phyloP scores from a whole-genome alignment of 805 yeast genomes.

The Cyberlindnera nakhonratchasimensis region DNA sequence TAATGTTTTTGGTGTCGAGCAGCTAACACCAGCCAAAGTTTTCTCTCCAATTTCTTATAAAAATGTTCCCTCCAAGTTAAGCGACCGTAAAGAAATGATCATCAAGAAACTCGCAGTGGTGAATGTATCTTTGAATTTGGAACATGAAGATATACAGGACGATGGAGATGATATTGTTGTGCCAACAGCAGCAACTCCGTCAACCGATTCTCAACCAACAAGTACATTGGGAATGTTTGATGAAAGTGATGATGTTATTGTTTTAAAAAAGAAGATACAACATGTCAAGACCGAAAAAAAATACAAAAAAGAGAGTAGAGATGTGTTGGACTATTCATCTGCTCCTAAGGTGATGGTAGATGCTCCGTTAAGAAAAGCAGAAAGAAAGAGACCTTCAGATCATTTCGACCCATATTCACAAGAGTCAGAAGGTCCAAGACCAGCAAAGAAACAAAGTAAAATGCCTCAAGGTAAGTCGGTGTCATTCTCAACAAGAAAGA shows the following conservation, averaged over 20 bases:
- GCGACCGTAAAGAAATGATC: slow-evolving; percentile 2
- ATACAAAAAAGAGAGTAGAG: slow-evolving; percentile 9
- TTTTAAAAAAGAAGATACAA: slow-evolving; percentile 17
- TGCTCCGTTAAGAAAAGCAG: slow-evolving; percentile 15
- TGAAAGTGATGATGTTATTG: slow-evolving; percentile 23
- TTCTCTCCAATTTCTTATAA: not conserved
- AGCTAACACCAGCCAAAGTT: not conserved
- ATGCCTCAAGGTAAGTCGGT: slow-evolving; percentile 22
- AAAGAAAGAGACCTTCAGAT: slow-evolving; percentile 34
- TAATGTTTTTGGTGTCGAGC: not conserved
- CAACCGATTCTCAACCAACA: not conserved
- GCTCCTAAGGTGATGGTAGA: slow-evolving; percentile 39
- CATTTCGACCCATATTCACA: slow-evolving; percentile 59
- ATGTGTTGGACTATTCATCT: slow-evolving; percentile 42
- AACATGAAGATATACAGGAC: not conserved
- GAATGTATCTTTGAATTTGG: slow-evolving; percentile 1
- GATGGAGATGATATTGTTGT: not conserved
- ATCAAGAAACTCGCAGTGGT: slow-evolving; percentile 1
- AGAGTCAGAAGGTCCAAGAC: slow-evolving; percentile 48
- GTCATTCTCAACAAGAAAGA: slow-evolving; percentile 22
- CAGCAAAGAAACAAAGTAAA: slow-evolving; percentile 40
- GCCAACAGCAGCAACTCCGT: not conserved
- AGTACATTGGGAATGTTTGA: slow-evolving; percentile 16
- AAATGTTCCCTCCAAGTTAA: slow-evolving; percentile 5
- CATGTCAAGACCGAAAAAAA: slow-evolving; percentile 5